Base-by-base conservation (phyloP, 192 early-diverging fungal genomes). In the Coemansia aciculifera region DNA sequence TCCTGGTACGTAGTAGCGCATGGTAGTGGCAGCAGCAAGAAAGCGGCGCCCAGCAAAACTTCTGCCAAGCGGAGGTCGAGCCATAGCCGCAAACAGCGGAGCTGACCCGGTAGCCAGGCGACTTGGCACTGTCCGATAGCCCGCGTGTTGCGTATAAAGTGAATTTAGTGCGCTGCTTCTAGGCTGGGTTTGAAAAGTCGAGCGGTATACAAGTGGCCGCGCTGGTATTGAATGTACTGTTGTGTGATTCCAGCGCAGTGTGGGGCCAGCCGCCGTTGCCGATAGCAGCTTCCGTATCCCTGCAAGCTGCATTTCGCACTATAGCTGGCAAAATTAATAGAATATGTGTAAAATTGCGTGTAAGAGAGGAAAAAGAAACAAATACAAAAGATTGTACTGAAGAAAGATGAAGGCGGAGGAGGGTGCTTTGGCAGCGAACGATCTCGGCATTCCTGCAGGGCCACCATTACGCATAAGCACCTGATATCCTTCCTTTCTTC, bases 1-100 rank as follows among this genome's bases (percentile, higher is more conserved):
- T 48, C 71, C 57, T 13, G 79, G 74, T 17, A 81, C 68, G 39
- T 81, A 81, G 65, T 81, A 63, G 63, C 79, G 79, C 74, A 81
- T 81, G 17, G 79, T 32, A 57, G 54, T 57, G 2, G 68, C 59
- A 7, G 71, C 79, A 3, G 71, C 79, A 17, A 81, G 48, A 37
- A 81, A 81, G 6, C 79, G 71, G 56, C 71, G 69, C 48, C 68
- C 63, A 1, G 71, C 63, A 51, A 69, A 36, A 56, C 56, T 60
- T 56, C 42, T 63, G 56, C 40, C 29, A 5, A 65, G 57, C 40
- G 61, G 64, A 10, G 71, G 70, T 38, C 64, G 67, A 1, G 61
- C 66, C 37, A 68, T 62, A 10, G 51, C 46, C 44, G 36, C 43
- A 59, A 64, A 34, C 19, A 39, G 27, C 15, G 67, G 34, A 27